Conservation (phyloP, 148 eudicot species). For the Selenicereus undatus region DNA sequence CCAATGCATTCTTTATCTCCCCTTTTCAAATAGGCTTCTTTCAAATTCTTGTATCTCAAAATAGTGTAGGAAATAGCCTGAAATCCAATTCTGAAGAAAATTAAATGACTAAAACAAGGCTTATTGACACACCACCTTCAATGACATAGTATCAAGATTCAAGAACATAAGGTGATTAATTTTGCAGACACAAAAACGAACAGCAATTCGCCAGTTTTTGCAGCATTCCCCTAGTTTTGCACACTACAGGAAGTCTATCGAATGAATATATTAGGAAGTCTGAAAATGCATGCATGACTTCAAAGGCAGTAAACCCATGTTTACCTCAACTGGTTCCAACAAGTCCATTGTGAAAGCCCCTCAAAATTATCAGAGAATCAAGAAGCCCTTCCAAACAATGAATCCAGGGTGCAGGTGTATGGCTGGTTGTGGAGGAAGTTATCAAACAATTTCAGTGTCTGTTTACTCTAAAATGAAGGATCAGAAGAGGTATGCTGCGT, state of each 20-base stretch:
- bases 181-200: background rate
- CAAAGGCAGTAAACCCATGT: background rate
- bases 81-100: constrained; percentile 13
- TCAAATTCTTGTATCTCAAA: constrained; percentile 64
- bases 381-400: background rate
- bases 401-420: background rate
- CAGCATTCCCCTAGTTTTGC: background rate
- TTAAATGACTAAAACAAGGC: background rate
- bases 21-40: constrained; percentile 36
- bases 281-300: background rate
- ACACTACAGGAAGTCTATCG: background rate
- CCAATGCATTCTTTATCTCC: constrained; percentile 24
- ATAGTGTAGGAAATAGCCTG: constrained; percentile 73
- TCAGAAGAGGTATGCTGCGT: too few species aligned
- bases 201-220: background rate
- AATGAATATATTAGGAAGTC: background rate
- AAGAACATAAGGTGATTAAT: background rate
- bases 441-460: background rate
- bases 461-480: background rate
- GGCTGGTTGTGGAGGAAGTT: too few species aligned
- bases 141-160: background rate
- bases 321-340: background rate
- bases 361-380: background rate
- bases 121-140: background rate
- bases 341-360: background rate